Conservation (phyloP, 2,329 filamentous ascomycete species). For the Alternaria brassicicola region DNA sequence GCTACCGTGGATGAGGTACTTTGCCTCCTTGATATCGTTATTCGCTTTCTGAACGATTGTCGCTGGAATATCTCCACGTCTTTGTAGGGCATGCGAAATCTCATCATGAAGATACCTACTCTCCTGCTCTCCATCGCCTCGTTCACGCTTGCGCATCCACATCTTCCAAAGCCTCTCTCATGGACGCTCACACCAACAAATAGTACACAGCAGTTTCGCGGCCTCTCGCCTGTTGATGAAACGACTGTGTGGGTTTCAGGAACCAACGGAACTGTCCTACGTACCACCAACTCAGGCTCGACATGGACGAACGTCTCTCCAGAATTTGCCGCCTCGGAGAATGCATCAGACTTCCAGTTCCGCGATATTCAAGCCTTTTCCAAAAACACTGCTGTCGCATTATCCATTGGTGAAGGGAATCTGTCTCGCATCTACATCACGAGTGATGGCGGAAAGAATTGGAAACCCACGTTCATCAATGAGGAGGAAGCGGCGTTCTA, state of each 20-base stretch:
- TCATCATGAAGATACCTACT: slow-evolving; percentile 1
- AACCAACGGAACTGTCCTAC: slow-evolving; percentile 36
- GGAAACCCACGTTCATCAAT: slow-evolving; percentile 34
- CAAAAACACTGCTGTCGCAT: slow-evolving; percentile 20
- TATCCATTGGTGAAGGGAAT: slow-evolving; percentile 37
- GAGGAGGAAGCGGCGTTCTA: slow-evolving; percentile 34
- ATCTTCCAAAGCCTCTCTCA: slow-evolving; percentile 1
- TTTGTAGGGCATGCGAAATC: neutral
- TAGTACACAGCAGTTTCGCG: slow-evolving; percentile 36
- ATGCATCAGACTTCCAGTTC: slow-evolving; percentile 31
- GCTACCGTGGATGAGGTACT: neutral
- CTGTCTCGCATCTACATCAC: slow-evolving; percentile 35
- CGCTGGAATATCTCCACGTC: neutral
- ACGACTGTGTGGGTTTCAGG: slow-evolving; percentile 33
- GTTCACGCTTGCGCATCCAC: neutral
- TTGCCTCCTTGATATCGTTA: neutral
- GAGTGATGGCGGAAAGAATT: slow-evolving; percentile 27
- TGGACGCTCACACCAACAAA: slow-evolving; percentile 35
- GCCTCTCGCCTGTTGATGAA: slow-evolving; percentile 30
- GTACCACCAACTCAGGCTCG: slow-evolving; percentile 29
- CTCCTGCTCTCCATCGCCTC: neutral
- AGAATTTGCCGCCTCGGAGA: slow-evolving; percentile 17
- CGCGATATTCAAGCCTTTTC: slow-evolving; percentile 40
- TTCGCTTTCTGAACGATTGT: neutral
- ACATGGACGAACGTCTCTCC: slow-evolving; percentile 38